A percentile compares a stretch with the other conserved stretches of the same genome.
These are phyloP conservation scores for Suillus subaureus DNA, from an alignment of 768 basidiomycete genomes.

Conservation along the genomic window DNA sequence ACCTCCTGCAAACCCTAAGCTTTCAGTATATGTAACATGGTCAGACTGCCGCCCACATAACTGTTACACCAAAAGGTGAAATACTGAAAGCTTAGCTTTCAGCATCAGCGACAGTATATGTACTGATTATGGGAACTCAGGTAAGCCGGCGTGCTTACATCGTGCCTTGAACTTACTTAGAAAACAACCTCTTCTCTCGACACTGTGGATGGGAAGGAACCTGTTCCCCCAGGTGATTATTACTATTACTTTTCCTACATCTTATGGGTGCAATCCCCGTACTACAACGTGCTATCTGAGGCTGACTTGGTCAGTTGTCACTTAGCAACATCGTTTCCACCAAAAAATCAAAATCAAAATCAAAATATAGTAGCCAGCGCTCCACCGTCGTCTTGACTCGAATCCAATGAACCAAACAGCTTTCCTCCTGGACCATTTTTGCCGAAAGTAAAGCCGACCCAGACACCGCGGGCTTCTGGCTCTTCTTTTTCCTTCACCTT, in stretches of 20 bases:
- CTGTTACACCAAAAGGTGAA: no score
- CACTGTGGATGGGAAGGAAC: no score
- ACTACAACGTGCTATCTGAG: neutral
- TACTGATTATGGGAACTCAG: no score
- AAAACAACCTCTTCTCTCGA: no score
- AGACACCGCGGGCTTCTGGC: constrained; percentile 68
- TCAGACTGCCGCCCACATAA: no score
- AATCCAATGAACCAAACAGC: constrained; percentile 28
- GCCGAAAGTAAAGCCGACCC: constrained; percentile 92
- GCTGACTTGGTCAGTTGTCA: neutral
- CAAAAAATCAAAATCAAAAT: no score
- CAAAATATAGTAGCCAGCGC: constrained; percentile 65
- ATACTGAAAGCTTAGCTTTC: no score
- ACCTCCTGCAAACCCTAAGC: neutral
- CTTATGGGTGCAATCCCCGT: neutral
- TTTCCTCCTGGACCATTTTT: constrained; percentile 73
- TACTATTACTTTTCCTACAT: neutral
- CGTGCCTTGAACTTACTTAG: no score
- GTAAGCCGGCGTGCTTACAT: no score
- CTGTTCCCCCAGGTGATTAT: neutral
- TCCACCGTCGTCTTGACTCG: constrained; percentile 46
- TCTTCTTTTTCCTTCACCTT: constrained; percentile 89
- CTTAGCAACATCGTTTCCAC: neutral
- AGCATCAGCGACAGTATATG: no score
- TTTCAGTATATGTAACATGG: no score